Percentiles rank a stretch among this genome's conserved stretches.
These are phyloP conservation scores for Lecanicillium sp. DNA, from an alignment of 2,329 filamentous ascomycete genomes.

Conservation along the genomic window DNA sequence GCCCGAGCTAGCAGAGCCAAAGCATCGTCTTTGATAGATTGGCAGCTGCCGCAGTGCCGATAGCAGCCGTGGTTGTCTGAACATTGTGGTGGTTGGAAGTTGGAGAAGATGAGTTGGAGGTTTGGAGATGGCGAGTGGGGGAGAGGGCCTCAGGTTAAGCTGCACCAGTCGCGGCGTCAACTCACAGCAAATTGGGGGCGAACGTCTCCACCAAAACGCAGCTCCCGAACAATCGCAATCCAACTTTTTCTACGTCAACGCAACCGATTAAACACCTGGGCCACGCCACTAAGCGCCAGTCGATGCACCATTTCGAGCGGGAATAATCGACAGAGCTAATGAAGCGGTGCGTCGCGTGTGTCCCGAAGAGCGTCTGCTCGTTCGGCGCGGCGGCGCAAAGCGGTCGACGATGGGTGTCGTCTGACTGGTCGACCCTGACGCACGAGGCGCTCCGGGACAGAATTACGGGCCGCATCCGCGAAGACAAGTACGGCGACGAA, in stretches of 20 bases:
- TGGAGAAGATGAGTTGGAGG: background rate
- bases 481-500: slow-evolving; percentile 18
- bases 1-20: slow-evolving; percentile 33
- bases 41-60: slow-evolving; percentile 27
- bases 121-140: background rate
- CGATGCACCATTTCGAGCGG: no score
- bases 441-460: slow-evolving; percentile 21
- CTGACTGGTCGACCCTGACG: slow-evolving; percentile 21
- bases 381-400: slow-evolving; percentile 9
- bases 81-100: slow-evolving; percentile 15
- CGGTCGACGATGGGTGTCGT: slow-evolving; percentile 23
- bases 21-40: slow-evolving; percentile 27
- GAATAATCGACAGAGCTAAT: slow-evolving; percentile 12
- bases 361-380: slow-evolving; percentile 8
- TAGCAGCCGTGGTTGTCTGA: slow-evolving; percentile 21
- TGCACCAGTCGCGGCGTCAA: background rate
- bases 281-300: background rate
- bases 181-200: background rate
- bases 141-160: background rate
- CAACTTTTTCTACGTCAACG: no score
- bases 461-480: slow-evolving; percentile 23
- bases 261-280: background rate
- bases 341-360: slow-evolving; percentile 16
- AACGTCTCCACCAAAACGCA: background rate
- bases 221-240: no score